phyloP scores from a whole-genome alignment of 2,329 filamentous ascomycete genomes.

The Verticillium klebahnii region DNA sequence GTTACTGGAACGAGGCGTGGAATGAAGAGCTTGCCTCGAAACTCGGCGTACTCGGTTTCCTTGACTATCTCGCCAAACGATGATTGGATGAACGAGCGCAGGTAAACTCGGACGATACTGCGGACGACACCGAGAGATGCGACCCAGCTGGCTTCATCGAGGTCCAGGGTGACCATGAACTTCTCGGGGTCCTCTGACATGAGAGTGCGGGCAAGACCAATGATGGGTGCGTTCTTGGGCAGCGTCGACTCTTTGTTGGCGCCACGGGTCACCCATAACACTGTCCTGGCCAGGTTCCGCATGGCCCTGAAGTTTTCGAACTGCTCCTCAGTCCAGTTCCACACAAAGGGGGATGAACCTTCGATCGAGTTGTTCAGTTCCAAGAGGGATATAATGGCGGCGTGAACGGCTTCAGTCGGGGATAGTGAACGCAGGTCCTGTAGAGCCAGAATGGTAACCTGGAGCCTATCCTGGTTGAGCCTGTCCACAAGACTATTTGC shows the following conservation, averaged over 20 bases:
- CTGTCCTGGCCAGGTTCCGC: conserved; percentile 25
- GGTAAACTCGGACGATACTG: conserved; percentile 20
- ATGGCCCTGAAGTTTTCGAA: conserved; percentile 38
- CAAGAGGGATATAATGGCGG: conserved; percentile 39
- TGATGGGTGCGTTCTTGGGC: conserved; percentile 33
- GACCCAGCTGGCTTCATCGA: conserved; percentile 20
- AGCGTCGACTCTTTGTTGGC: conserved; percentile 29
- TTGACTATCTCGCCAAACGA: conserved; percentile 4
- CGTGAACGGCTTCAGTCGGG: not conserved
- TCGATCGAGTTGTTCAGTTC: conserved; percentile 26
- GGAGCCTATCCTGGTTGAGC: not conserved
- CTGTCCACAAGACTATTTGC: not conserved
- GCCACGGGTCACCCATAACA: conserved; percentile 44
- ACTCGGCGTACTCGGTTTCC: conserved; percentile 41
- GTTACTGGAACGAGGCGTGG: conserved; percentile 38
- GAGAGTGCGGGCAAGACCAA: conserved; percentile 42
- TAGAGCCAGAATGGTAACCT: not conserved
- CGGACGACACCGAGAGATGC: conserved; percentile 7
- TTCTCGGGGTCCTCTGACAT: conserved; percentile 44
- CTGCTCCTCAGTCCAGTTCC: conserved; percentile 29
- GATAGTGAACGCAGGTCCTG: not conserved
- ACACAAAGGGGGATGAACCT: conserved; percentile 20
- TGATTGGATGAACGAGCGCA: conserved; percentile 14
- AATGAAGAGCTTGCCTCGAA: conserved; percentile 31
- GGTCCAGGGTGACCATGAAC: conserved; percentile 37